Conservation (phyloP, 1,139 yeast genomes). For the Suhomyces atakaporum region DNA sequence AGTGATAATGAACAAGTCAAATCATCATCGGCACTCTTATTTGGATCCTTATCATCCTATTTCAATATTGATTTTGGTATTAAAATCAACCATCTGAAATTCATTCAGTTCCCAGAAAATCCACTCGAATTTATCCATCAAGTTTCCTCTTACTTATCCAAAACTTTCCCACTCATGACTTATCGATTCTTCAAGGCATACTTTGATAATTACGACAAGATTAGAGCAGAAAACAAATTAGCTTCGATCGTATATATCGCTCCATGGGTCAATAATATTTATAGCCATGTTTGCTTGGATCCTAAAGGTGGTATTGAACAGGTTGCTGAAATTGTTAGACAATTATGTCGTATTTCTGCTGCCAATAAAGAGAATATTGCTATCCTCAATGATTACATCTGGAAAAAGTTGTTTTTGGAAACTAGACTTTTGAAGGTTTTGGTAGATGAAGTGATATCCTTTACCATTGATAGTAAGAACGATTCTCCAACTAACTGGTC, state of each 20-base stretch:
- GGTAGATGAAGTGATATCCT: constrained; percentile 72
- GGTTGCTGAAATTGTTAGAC: constrained; percentile 62
- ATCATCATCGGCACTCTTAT: constrained; percentile 61
- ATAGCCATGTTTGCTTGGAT: constrained; percentile 56
- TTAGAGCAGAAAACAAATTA: constrained; percentile 35
- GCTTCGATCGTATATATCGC: constrained; percentile 57
- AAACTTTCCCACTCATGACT: constrained; percentile 60
- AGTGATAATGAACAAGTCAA: constrained; percentile 61
- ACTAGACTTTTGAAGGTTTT: constrained; percentile 58
- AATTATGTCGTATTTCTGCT: constrained; percentile 62
- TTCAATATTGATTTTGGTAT: constrained; percentile 65
- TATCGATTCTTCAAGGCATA: constrained; percentile 62
- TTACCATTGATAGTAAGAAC: constrained; percentile 74
- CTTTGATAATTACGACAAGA: constrained; percentile 54
- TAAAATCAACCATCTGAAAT: constrained; percentile 56
- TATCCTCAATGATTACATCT: constrained; percentile 53
- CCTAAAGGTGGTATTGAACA: constrained; percentile 61
- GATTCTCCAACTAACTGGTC: constrained; percentile 67
- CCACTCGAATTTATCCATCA: constrained; percentile 64
- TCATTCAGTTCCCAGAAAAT: constrained; percentile 73
- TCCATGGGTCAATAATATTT: constrained; percentile 79
- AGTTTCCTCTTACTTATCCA: constrained; percentile 60
- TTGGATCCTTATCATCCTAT: constrained; percentile 63
- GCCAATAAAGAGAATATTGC: constrained; percentile 44
- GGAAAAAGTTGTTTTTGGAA: constrained; percentile 69